Conservation (phyloP, 306 rosid genomes). For the Prunus armeniaca region DNA sequence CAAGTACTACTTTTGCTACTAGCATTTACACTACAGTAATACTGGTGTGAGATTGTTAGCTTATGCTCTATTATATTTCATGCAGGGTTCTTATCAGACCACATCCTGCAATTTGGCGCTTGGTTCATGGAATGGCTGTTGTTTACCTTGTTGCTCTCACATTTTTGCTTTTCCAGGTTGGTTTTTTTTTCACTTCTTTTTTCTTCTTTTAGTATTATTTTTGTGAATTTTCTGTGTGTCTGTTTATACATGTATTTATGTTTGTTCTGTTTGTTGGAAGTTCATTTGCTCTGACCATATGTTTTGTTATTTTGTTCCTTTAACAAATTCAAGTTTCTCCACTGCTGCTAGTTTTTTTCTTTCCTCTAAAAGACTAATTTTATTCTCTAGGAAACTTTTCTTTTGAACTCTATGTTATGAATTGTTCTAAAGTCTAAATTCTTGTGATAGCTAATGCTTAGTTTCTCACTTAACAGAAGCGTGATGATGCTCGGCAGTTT, state of each 20-base stretch:
- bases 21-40: not conserved
- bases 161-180: slow-evolving; percentile 96
- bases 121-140: slow-evolving; percentile 99
- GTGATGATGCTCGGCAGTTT: slow-evolving; percentile 94
- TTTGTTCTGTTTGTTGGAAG: not conserved
- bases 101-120: slow-evolving; percentile 99
- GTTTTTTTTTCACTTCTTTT: not conserved
- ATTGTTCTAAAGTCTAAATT: not conserved
- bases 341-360: not conserved
- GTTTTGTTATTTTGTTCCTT: not conserved
- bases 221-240: not conserved
- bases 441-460: slow-evolving; percentile 11
- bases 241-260: not conserved
- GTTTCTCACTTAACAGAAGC: slow-evolving; percentile 56
- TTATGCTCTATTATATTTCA: slow-evolving; percentile 19
- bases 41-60: slow-evolving; percentile 10
- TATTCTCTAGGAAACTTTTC: not conserved
- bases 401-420: not conserved
- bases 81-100: slow-evolving; percentile 96
- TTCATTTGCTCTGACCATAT: not conserved
- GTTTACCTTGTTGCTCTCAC: slow-evolving; percentile 91
- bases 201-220: not conserved
- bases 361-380: not conserved
- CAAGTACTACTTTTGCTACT: not conserved
- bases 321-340: no score